Base-by-base conservation (phyloP, 768 basidiomycete species). In the Mycena venus region DNA sequence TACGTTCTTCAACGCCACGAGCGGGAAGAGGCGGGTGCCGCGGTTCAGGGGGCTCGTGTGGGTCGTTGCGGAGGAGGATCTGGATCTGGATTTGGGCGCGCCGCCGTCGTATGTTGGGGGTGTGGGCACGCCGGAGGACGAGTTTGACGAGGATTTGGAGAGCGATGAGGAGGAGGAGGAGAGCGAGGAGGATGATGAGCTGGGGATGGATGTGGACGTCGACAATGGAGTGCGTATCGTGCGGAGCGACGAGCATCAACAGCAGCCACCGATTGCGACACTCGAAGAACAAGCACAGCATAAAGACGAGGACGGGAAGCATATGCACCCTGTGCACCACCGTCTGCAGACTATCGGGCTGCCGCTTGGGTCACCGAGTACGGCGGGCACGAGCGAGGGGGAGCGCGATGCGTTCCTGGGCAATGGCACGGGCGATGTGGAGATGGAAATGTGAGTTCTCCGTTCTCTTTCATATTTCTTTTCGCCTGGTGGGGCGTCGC, bases 1-100 rank as follows among this genome's bases (percentile, higher is more conserved):
- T 78, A 87, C 89, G 25, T 97, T 97, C 87, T 97, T 97, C 80
- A 88, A 90, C 68, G 78, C 9, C 36, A 12, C 77, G 78, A 4
- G 72, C 77, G 49, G 61, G 38, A 1, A 23, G 29, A 21, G 19
- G 15, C 1, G 23, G 23, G 25, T 80, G 14, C 90, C 90, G 6
- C 74, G 80, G 31, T 92, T 92, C 81, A 82, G 95, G n/a, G 95
- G 95, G 0, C 90, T 96, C 68, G 85, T 94, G n/a, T 95, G 94
- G 91, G 95, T 95, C 78, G 88, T 94, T 51, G 91, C 90, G 75
- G 94, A 94, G 78, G 95, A 94, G 59, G 94, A 95, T 80, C 77
- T 90, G 60, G 36, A 56, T 80, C 77, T 90, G 60, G 36, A 56
- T 29, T 12, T 32, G 32, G 17, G 19, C 17, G 3, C 8, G 23